Conservation (phyloP, 345 rosid species). For the Salix exigua region DNA sequence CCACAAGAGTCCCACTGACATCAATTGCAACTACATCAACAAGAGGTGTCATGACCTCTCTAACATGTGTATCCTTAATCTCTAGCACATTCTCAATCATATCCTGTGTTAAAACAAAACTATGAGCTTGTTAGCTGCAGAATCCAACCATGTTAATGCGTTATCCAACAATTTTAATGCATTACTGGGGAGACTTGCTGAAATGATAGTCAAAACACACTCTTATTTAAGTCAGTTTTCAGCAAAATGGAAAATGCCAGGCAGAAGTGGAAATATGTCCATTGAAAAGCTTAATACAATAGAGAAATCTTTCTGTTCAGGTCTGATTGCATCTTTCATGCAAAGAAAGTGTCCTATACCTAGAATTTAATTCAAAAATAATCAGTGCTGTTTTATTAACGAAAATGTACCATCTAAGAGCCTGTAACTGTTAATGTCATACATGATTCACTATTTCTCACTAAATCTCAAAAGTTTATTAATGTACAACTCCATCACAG, state of each 20-base stretch:
- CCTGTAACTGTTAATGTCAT: neutral
- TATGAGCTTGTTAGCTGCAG: conserved; percentile 18
- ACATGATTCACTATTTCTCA: neutral
- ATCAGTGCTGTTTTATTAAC: neutral
- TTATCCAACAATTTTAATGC: neutral
- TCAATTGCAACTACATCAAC: conserved; percentile 98
- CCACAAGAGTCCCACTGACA: conserved; percentile 69
- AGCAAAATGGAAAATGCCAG: neutral
- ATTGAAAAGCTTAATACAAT: neutral
- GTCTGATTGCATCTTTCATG: neutral
- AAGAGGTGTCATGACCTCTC: conserved; percentile 99
- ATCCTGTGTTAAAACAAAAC: conserved; percentile 51
- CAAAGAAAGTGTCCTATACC: neutral
- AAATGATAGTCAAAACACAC: neutral
- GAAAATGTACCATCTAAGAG: neutral
- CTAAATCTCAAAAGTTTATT: neutral
- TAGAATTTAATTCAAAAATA: no score
- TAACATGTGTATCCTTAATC: conserved; percentile 92
- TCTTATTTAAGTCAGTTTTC: neutral
- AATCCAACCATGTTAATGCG: neutral
- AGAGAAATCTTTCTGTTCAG: neutral
- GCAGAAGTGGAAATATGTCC: neutral
- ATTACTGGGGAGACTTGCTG: neutral
- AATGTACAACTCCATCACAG: neutral
- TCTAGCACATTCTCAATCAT: conserved; percentile 99